Evolutionary conservation across 352 stramenopile species (phyloP), one percentile per base, ranked within the genome.

Genomic region (Phytopythium litorale): DNA sequence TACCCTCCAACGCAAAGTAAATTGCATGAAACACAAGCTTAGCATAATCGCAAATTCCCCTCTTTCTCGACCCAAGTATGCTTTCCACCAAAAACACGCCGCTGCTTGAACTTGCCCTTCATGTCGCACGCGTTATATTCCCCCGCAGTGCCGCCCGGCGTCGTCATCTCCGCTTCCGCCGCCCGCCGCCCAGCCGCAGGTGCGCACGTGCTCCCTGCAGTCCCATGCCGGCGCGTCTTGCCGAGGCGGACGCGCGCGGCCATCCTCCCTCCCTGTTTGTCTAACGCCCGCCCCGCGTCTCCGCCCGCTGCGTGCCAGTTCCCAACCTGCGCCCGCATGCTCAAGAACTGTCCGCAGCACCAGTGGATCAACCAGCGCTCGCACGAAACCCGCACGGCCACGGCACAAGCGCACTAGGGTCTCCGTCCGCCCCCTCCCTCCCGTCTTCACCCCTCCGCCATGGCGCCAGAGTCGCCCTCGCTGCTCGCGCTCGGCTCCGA

Each of bases 321-420:
- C 6, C 37, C 37, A 23, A 59, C 35, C 23, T 23, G 19, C 54
- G 8, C 4, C 38, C 60, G 65, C 53, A 95, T 96, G 87, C 87
- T 96, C 53, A 94, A 94, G 79, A 77, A 94, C 74, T 96, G 87
- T 62, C 87, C 87, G 62, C 87, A 96, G 80, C 87, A 96, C 71
- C 87, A 96, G 84, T 96, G 84, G 83, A 92, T 96, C 70, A 88
- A 75, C 72, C 83, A 91, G 68, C 87, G 87, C 77, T 90, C 83
- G 68, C 84, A 92, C 84, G 87, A 96, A 77, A 94, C 83, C 71
- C 85, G 82, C 71, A 84, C 76, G 57, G 73, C 76, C 55, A 81
- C 91, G 67, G 81, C 73, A 76, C 75, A 81, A 73, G 72, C 73
- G 16, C 67, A 85, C 56, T 92, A 80, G 12, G 87, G 25, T 28